Evolutionary conservation across 495 filamentous ascomycete species (phyloP).

Genomic region (Talaromyces thailandensis): DNA sequence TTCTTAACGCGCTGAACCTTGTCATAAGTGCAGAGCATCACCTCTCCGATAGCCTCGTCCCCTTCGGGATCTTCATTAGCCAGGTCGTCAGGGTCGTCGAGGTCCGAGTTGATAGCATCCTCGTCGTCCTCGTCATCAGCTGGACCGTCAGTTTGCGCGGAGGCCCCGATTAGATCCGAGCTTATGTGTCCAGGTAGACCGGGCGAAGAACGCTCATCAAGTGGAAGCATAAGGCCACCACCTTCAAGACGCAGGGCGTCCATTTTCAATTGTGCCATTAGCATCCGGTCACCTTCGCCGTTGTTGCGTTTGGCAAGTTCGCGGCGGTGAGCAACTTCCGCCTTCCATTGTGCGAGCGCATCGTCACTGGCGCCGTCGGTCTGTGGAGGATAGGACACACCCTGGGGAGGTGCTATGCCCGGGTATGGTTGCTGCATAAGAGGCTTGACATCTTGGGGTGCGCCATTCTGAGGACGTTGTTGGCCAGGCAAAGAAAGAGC

Average conservation of each 20-base stretch:
- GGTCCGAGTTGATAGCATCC: conserved; percentile 96
- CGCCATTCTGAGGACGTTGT: conserved; percentile 35
- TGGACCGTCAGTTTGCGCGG: conserved; percentile 57
- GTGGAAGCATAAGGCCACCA: conserved; percentile 72
- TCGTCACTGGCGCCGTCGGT: conserved; percentile 62
- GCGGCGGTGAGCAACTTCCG: conserved; percentile 45
- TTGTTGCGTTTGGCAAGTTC: conserved; percentile 53
- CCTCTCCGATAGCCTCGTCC: conserved; percentile 73
- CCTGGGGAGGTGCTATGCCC: conserved; percentile 32
- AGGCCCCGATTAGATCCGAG: conserved; percentile 14
- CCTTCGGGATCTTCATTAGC: conserved; percentile 63
- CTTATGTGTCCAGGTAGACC: neutral
- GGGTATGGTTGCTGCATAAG: conserved; percentile 29
- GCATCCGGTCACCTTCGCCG: conserved; percentile 43
- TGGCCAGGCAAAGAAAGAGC: conserved; percentile 33
- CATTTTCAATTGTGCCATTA: conserved; percentile 37
- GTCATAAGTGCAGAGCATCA: conserved; percentile 98
- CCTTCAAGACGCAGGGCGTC: conserved; percentile 63
- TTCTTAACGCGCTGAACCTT: conserved; percentile 99
- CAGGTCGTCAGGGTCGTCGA: conserved; percentile 89
- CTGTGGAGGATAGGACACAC: conserved; percentile 40
- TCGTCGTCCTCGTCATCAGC: conserved; percentile 60
- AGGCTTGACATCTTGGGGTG: conserved; percentile 37
- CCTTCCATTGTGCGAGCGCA: conserved; percentile 45
- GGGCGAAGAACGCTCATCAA: conserved; percentile 22